Conservation (phyloP, 208 protist species). For the Leishmania tarentolae region DNA sequence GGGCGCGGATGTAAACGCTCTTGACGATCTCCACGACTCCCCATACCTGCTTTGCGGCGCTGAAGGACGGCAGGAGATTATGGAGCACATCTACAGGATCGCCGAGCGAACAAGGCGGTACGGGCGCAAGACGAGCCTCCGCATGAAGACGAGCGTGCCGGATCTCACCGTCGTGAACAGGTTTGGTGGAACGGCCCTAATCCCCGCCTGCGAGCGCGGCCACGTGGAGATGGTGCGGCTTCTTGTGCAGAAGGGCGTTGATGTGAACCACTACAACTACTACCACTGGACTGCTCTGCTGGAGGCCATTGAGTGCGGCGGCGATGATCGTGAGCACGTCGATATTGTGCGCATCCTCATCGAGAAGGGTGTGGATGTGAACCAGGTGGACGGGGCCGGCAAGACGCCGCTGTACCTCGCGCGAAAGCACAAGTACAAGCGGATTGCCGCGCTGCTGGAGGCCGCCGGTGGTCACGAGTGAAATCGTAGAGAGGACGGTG, state of each 20-base stretch:
- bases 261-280: slow-evolving; percentile 56
- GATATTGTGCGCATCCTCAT: slow-evolving; percentile 63
- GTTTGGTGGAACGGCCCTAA: slow-evolving; percentile 40
- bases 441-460: slow-evolving; percentile 49
- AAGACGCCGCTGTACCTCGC: slow-evolving; percentile 57
- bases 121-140: slow-evolving; percentile 14
- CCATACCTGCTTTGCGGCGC: slow-evolving; percentile 51
- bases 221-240: slow-evolving; percentile 49
- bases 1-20: slow-evolving; percentile 54
- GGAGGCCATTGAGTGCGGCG: slow-evolving; percentile 51
- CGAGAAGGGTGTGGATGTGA: slow-evolving; percentile 44
- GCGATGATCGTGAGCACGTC: slow-evolving; percentile 62
- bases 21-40: slow-evolving; percentile 61
- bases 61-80: slow-evolving; percentile 50
- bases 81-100: slow-evolving; percentile 47
- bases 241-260: slow-evolving; percentile 36
- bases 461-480: slow-evolving; percentile 41
- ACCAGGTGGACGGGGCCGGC: slow-evolving; percentile 40
- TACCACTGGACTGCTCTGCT: slow-evolving; percentile 45
- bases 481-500: background rate
- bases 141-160: slow-evolving; percentile 39
- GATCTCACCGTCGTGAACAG: slow-evolving; percentile 47
- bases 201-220: slow-evolving; percentile 55
- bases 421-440: slow-evolving; percentile 42
- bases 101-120: slow-evolving; percentile 31